phyloP scores from a whole-genome alignment of 441 rosid genomes.

The Arabidopsis lyrata region DNA sequence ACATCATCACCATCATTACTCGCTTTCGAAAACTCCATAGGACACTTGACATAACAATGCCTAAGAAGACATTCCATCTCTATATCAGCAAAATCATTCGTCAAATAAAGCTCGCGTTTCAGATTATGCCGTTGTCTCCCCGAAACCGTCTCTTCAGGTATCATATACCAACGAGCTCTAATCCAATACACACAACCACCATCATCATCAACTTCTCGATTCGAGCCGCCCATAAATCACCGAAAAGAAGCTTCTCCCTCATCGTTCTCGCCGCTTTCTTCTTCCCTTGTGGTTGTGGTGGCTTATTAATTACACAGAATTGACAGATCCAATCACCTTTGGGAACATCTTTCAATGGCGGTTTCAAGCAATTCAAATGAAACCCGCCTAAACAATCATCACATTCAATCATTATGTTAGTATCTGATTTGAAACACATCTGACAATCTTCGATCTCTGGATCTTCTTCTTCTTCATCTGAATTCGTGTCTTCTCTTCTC shows the following conservation, averaged over 20 bases:
- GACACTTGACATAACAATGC: slow-evolving; percentile 82
- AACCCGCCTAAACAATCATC: slow-evolving; percentile 91
- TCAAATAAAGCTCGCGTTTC: slow-evolving; percentile 80
- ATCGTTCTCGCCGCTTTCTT: slow-evolving; percentile 75
- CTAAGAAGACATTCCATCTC: slow-evolving; percentile 90
- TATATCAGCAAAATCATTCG: slow-evolving; percentile 81
- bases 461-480: slow-evolving; percentile 57
- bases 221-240: slow-evolving; percentile 88
- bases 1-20: slow-evolving; percentile 86
- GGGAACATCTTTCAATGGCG: slow-evolving; percentile 78
- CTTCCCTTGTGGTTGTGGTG: slow-evolving; percentile 72
- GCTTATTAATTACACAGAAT: slow-evolving; percentile 68
- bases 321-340: slow-evolving; percentile 91
- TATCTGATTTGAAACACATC: slow-evolving; percentile 76
- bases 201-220: slow-evolving; percentile 69
- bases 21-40: slow-evolving; percentile 77
- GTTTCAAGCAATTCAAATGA: slow-evolving; percentile 91
- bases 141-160: slow-evolving; percentile 89
- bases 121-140: slow-evolving; percentile 87
- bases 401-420: slow-evolving; percentile 79
- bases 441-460: slow-evolving; percentile 85
- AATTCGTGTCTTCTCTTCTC: slow-evolving; percentile 75
- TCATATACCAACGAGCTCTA: slow-evolving; percentile 81
- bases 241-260: slow-evolving; percentile 87
- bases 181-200: slow-evolving; percentile 65